Evolutionary conservation across 75 land plant species (phyloP).

Genomic region (Gnetum montanum): DNA sequence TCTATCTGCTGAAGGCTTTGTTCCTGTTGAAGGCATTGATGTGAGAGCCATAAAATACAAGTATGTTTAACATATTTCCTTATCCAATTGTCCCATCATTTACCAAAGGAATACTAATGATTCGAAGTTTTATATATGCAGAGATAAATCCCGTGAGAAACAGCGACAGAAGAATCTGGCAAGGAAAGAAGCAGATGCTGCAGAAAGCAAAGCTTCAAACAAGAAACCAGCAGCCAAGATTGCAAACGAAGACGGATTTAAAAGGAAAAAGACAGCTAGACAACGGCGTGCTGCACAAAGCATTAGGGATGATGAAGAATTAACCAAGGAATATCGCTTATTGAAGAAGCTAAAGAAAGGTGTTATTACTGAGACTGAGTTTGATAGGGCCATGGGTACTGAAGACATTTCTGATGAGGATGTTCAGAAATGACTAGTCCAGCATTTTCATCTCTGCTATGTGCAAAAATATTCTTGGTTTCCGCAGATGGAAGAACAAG

Average conservation of each 20-base stretch:
- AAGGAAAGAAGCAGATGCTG: conserved; percentile 20
- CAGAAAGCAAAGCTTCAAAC: conserved; percentile 21
- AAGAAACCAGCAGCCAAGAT: conserved; percentile 7
- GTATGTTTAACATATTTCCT: conserved; percentile 26
- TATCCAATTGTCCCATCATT: background rate
- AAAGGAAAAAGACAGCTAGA: conserved; percentile 55
- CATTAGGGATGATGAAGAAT: conserved; percentile 66
- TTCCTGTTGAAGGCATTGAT: conserved; percentile 69
- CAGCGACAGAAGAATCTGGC: conserved; percentile 70
- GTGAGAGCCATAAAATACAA: conserved; percentile 63
- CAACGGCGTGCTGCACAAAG: conserved; percentile 63
- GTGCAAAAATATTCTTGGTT: no score
- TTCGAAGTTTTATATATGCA: conserved; percentile 5
- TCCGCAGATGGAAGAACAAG: no score
- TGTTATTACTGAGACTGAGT: conserved; percentile 64
- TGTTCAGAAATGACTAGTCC: background rate
- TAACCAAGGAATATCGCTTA: conserved; percentile 73
- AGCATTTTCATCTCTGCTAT: no score
- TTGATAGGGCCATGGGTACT: conserved; percentile 42
- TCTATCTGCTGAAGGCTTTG: conserved; percentile 58
- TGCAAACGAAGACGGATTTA: conserved; percentile 5
- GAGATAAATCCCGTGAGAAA: conserved; percentile 92
- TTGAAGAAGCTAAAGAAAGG: conserved; percentile 90
- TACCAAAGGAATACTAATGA: background rate
- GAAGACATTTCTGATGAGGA: conserved; percentile 17